A percentile compares a stretch with the other conserved stretches of the same genome.
Conservation (phyloP, 352 stramenopile genomes). For the Thalassiosira allenii region DNA sequence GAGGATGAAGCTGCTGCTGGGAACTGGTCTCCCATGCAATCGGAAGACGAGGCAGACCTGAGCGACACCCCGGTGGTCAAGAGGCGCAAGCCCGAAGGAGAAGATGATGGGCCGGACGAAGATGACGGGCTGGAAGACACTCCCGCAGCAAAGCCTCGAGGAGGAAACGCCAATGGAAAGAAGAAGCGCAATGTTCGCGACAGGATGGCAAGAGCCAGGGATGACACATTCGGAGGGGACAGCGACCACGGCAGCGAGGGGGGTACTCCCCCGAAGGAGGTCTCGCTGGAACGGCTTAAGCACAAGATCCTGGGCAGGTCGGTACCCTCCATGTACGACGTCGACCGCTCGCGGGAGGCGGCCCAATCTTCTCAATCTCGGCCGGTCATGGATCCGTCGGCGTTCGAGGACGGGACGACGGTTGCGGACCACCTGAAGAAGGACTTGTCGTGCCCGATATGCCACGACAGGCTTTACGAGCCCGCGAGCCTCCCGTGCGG, state of each 20-base stretch:
- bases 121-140: too few species aligned
- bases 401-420: conserved; percentile 31
- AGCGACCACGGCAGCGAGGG: conserved; percentile 9
- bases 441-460: conserved; percentile 70
- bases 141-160: too few species aligned
- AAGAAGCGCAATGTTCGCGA: too few species aligned
- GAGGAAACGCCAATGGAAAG: too few species aligned
- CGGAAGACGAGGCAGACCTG: not conserved
- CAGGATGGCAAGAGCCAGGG: too few species aligned
- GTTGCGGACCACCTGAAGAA: conserved; percentile 37
- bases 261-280: conserved; percentile 30
- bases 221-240: not conserved
- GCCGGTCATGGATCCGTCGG: conserved; percentile 25
- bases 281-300: conserved; percentile 65
- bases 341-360: conserved; percentile 12
- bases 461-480: conserved; percentile 64
- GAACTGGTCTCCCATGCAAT: not conserved
- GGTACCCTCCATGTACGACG: conserved; percentile 52
- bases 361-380: conserved; percentile 2
- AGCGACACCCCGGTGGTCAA: not conserved
- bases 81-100: not conserved
- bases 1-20: not conserved
- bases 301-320: conserved; percentile 60
- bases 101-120: too few species aligned
- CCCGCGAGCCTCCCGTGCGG: conserved; percentile 66